phyloP scores from a whole-genome alignment of 2,329 filamentous ascomycete genomes.

The Thelonectria blattea region DNA sequence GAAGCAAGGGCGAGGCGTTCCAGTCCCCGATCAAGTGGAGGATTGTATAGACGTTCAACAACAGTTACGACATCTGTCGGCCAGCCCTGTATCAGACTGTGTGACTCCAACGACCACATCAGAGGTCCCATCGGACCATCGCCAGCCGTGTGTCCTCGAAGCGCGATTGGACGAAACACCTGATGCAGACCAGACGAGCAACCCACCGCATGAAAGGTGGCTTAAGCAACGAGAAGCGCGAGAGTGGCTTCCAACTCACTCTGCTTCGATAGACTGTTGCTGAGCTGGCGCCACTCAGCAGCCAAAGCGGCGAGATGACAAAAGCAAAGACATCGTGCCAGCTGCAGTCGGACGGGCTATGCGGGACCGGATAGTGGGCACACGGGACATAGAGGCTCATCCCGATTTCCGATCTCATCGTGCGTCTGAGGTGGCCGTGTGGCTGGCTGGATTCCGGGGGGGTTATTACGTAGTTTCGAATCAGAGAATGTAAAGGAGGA shows the following conservation, averaged over 20 bases:
- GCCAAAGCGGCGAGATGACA: conserved; percentile 1
- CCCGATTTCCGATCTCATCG: not conserved
- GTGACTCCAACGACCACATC: conserved; percentile 1
- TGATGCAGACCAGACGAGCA: not conserved
- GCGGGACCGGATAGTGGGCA: conserved; percentile 5
- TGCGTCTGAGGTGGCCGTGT: not conserved
- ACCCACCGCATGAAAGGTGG: not conserved
- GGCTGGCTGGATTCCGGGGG: not conserved
- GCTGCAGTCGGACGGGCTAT: conserved; percentile 4
- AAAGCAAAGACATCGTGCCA: not conserved
- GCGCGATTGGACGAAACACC: not conserved
- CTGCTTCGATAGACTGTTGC: not conserved
- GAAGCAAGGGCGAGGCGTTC: not conserved
- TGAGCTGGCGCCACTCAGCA: not conserved
- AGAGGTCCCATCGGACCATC: not conserved
- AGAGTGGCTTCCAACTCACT: conserved; percentile 2
- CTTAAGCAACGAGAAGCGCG: not conserved
- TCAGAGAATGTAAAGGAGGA: not conserved
- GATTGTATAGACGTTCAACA: not conserved
- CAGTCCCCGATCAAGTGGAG: not conserved
- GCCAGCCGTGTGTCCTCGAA: no score
- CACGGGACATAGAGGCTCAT: conserved; percentile 7
- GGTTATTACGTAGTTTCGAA: not conserved
- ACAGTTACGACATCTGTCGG: not conserved
- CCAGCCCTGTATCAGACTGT: no score